Percentiles rank a stretch among this genome's conserved stretches.
Evolutionary conservation across 2,329 filamentous ascomycete genomes (phyloP).

Genomic region (Beauveria australis): DNA sequence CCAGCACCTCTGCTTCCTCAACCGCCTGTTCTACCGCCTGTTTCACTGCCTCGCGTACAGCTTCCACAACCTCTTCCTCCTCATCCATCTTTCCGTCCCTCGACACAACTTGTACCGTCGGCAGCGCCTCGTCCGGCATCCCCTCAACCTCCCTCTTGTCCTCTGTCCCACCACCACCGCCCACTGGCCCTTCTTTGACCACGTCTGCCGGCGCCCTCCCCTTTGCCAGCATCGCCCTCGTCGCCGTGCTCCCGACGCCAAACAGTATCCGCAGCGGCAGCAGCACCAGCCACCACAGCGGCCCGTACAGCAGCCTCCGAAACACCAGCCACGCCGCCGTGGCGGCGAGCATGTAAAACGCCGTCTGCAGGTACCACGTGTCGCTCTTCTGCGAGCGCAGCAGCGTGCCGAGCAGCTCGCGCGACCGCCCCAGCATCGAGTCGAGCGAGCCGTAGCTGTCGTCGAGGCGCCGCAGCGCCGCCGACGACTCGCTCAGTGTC

Average conservation of each 20-base stretch:
- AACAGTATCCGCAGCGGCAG: conserved; percentile 65
- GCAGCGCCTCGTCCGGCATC: conserved; percentile 34
- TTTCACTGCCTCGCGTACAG: conserved; percentile 21
- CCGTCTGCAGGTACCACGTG: conserved; percentile 92
- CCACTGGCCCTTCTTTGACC: conserved; percentile 17
- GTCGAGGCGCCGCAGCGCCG: conserved; percentile 69
- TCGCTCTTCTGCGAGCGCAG: conserved; percentile 88
- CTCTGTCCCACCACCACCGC: conserved; percentile 19
- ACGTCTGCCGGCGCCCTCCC: conserved; percentile 17
- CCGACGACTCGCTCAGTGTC: conserved; percentile 76
- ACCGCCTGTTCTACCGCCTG: conserved; percentile 20
- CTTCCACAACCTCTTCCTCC: conserved; percentile 45
- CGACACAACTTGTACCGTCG: conserved; percentile 38
- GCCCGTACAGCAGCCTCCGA: conserved; percentile 77
- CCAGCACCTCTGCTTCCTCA: conserved; percentile 15
- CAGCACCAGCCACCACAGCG: conserved; percentile 82
- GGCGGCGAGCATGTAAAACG: conserved; percentile 70
- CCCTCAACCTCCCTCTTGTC: conserved; percentile 25
- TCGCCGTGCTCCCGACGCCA: conserved; percentile 46
- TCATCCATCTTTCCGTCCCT: conserved; percentile 13
- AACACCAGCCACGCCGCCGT: conserved; percentile 85
- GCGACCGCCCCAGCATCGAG: conserved; percentile 64
- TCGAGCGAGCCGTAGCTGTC: conserved; percentile 77
- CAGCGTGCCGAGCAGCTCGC: conserved; percentile 68
- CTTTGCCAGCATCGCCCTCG: conserved; percentile 40